phyloP scores from a whole-genome alignment of 2,329 filamentous ascomycete genomes.

The Paracoccidioides brasiliensis region DNA sequence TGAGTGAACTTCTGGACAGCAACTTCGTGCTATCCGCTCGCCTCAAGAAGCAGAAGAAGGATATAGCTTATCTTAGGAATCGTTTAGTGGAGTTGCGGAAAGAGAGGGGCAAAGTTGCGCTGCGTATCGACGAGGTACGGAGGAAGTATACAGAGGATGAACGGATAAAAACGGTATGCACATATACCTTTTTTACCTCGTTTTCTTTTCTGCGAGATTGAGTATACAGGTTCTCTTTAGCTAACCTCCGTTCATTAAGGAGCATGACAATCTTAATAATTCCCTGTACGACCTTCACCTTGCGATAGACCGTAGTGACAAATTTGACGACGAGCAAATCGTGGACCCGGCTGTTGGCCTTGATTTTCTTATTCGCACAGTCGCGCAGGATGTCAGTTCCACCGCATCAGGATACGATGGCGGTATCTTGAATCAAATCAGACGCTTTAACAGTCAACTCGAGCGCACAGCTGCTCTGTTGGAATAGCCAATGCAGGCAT shows the following conservation, averaged over 20 bases:
- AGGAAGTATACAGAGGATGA: conserved; percentile 29
- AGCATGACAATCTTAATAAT: conserved; percentile 30
- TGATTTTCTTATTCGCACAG: conserved; percentile 31
- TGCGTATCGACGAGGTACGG: conserved; percentile 39
- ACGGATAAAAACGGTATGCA: conserved; percentile 22
- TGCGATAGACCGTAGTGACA: conserved; percentile 25
- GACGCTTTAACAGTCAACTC: conserved; percentile 31
- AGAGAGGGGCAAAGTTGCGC: conserved; percentile 36
- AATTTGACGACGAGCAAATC: conserved; percentile 11
- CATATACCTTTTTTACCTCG: background rate
- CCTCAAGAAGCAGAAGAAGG: conserved; percentile 33
- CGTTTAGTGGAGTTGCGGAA: conserved; percentile 37
- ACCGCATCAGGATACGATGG: conserved; percentile 25
- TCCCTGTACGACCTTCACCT: conserved; percentile 30
- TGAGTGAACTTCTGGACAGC: conserved; percentile 41
- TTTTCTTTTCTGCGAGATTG: background rate
- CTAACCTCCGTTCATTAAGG: conserved; percentile 13
- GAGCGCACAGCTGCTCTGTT: conserved; percentile 15
- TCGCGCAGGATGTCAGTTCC: conserved; percentile 30
- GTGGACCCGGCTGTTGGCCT: conserved; percentile 18
- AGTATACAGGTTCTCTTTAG: background rate
- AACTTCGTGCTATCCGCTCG: conserved; percentile 35
- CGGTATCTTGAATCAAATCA: conserved; percentile 30
- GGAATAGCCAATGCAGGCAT: background rate
- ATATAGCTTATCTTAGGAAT: conserved; percentile 33